These are phyloP conservation scores for Dactylis glomerata DNA, from an alignment of 176 grass and related monocot genomes.

Conservation along the genomic window DNA sequence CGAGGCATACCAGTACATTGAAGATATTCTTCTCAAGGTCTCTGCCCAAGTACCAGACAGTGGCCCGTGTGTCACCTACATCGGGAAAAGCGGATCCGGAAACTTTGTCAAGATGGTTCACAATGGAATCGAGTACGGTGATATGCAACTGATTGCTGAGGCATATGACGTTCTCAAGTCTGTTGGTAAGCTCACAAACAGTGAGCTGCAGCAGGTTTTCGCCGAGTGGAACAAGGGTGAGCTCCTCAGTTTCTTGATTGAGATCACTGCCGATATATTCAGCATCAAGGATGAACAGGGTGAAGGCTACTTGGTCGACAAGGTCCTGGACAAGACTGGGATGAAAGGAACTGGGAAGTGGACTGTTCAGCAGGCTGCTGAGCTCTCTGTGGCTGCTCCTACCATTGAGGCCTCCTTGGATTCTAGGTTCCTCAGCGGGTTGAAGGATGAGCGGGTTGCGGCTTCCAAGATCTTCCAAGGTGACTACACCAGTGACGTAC, in stretches of 20 bases:
- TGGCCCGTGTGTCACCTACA: constrained; percentile 63
- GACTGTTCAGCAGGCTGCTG: constrained; percentile 79
- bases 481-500: constrained; percentile 26
- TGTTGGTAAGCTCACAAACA: constrained; percentile 70
- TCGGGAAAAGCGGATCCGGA: constrained; percentile 68
- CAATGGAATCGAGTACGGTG: constrained; percentile 83
- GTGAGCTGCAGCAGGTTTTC: constrained; percentile 75
- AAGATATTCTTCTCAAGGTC: constrained; percentile 83
- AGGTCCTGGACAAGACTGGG: constrained; percentile 84
- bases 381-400: constrained; percentile 74
- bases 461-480: constrained; percentile 70
- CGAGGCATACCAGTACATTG: constrained; percentile 79
- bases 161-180: constrained; percentile 81
- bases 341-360: constrained; percentile 90
- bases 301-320: constrained; percentile 71
- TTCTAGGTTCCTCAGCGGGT: constrained; percentile 73
- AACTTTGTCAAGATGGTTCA: constrained; percentile 94
- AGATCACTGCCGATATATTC: constrained; percentile 82
- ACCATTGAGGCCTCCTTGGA: constrained; percentile 83
- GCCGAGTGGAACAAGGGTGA: constrained; percentile 88
- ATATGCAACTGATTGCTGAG: constrained; percentile 80
- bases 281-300: constrained; percentile 76
- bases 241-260: constrained; percentile 78
- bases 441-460: constrained; percentile 62
- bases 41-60: constrained; percentile 69